Evolutionary conservation across 1,284 basidiomycete genomes (phyloP).

Genomic region (Bjerkandera adusta): DNA sequence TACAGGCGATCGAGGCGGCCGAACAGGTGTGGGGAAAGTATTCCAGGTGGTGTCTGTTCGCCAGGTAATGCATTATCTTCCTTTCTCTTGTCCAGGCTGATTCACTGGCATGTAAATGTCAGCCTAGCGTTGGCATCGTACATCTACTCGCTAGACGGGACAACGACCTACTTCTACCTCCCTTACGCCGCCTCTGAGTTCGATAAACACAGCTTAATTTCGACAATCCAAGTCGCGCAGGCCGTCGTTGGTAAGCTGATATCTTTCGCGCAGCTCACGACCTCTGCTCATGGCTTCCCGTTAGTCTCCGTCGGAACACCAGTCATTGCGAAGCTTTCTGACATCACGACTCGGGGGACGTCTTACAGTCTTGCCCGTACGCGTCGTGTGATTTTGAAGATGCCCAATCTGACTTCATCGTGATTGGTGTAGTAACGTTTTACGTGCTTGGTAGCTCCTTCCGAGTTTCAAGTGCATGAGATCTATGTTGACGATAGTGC

Average conservation of each 20-base stretch:
- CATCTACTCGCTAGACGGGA: constrained; percentile 73
- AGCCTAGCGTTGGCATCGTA: constrained; percentile 72
- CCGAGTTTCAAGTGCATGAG: too few species aligned
- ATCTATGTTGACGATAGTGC: too few species aligned
- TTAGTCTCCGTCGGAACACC: constrained; percentile 69
- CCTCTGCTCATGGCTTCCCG: background rate
- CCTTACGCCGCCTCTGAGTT: constrained; percentile 62
- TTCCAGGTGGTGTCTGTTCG: constrained; percentile 61
- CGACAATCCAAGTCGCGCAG: constrained; percentile 63
- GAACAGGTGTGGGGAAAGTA: constrained; percentile 51
- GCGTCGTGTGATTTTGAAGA: constrained; percentile 26
- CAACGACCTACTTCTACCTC: constrained; percentile 69
- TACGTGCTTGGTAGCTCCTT: constrained; percentile 58
- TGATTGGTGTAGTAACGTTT: constrained; percentile 45
- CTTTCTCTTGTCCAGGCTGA: background rate
- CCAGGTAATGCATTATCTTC: constrained; percentile 44
- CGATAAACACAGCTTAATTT: constrained; percentile 58
- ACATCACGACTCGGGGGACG: constrained; percentile 58
- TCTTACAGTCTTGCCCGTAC: constrained; percentile 63
- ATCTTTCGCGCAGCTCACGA: constrained; percentile 25
- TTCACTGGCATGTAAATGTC: background rate
- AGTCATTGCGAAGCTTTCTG: constrained; percentile 77
- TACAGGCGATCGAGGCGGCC: constrained; percentile 49
- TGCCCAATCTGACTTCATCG: constrained; percentile 49
- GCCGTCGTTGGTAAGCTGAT: constrained; percentile 49